A percentile compares a stretch with the other conserved stretches of the same genome.
Evolutionary conservation across 495 filamentous ascomycete genomes (phyloP).

Genomic region (Penicillium silybi): DNA sequence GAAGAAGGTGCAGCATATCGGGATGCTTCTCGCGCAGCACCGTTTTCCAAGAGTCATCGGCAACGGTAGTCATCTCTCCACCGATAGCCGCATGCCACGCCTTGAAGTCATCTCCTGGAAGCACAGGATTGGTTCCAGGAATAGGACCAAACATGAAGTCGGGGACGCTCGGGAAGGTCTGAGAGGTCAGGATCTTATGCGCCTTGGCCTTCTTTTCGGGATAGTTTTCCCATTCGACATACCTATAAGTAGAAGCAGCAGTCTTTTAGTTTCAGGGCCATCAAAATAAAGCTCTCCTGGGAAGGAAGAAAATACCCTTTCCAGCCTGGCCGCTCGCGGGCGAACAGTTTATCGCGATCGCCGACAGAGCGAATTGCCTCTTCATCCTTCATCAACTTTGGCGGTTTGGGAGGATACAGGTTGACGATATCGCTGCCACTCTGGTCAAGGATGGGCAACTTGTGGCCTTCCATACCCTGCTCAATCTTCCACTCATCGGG

Average conservation of each 20-base stretch:
- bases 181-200: slow-evolving; percentile 50
- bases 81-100: slow-evolving; percentile 60
- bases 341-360: slow-evolving; percentile 32
- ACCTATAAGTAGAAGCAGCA: slow-evolving; percentile 18
- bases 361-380: slow-evolving; percentile 31
- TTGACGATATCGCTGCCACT: slow-evolving; percentile 25
- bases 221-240: slow-evolving; percentile 68
- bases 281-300: neutral
- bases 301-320: slow-evolving; percentile 22
- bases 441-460: slow-evolving; percentile 47
- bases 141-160: slow-evolving; percentile 59
- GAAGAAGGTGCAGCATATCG: slow-evolving; percentile 65
- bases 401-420: slow-evolving; percentile 16
- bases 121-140: slow-evolving; percentile 58
- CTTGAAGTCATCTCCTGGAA: slow-evolving; percentile 62
- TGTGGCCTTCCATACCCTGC: slow-evolving; percentile 44
- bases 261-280: neutral
- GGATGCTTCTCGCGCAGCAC: slow-evolving; percentile 58
- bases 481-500: slow-evolving; percentile 53
- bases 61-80: slow-evolving; percentile 41
- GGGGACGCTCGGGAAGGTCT: slow-evolving; percentile 53
- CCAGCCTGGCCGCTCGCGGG: slow-evolving; percentile 33
- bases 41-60: slow-evolving; percentile 53
- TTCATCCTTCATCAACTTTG: slow-evolving; percentile 30
- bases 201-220: slow-evolving; percentile 60